phyloP scores from a whole-genome alignment of 2,329 filamentous ascomycete genomes.

The Madurella mycetomatis region DNA sequence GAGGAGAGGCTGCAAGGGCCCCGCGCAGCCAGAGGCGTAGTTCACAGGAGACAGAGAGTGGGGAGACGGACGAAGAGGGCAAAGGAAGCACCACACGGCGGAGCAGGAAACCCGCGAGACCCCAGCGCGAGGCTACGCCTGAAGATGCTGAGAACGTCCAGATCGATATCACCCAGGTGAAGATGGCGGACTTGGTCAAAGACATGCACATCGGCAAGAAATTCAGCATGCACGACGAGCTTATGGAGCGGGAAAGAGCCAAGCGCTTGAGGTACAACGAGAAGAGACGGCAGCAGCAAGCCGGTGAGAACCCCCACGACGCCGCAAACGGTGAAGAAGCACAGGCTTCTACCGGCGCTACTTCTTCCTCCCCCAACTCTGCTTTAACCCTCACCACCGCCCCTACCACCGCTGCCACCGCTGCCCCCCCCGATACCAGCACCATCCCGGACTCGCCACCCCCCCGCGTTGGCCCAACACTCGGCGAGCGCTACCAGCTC shows the following conservation, averaged over 20 bases:
- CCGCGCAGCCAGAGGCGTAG: constrained; percentile 19
- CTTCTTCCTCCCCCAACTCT: constrained; percentile 4
- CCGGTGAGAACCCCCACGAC: constrained; percentile 22
- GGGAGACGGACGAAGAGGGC: constrained; percentile 16
- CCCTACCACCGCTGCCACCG: constrained; percentile 22
- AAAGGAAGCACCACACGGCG: constrained; percentile 17
- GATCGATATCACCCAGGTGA: constrained; percentile 63
- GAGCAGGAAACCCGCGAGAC: constrained; percentile 27
- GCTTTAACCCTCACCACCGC: constrained; percentile 1
- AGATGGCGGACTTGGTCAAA: constrained; percentile 68
- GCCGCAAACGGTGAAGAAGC: constrained; percentile 6
- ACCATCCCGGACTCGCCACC: neutral
- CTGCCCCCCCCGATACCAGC: constrained; percentile 1
- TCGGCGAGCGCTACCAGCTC: constrained; percentile 51
- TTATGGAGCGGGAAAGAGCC: constrained; percentile 61
- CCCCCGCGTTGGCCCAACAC: constrained; percentile 8
- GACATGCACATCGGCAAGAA: constrained; percentile 69
- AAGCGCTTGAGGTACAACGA: constrained; percentile 34
- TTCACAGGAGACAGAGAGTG: constrained; percentile 8
- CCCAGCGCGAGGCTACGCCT: constrained; percentile 51
- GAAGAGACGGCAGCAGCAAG: constrained; percentile 36
- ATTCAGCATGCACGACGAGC: constrained; percentile 68
- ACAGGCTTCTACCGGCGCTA: constrained; percentile 10
- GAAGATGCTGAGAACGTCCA: constrained; percentile 58
- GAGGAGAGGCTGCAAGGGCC: constrained; percentile 7